Conservation (phyloP, 2,329 filamentous ascomycete species). For the Alternaria metachromatica region DNA sequence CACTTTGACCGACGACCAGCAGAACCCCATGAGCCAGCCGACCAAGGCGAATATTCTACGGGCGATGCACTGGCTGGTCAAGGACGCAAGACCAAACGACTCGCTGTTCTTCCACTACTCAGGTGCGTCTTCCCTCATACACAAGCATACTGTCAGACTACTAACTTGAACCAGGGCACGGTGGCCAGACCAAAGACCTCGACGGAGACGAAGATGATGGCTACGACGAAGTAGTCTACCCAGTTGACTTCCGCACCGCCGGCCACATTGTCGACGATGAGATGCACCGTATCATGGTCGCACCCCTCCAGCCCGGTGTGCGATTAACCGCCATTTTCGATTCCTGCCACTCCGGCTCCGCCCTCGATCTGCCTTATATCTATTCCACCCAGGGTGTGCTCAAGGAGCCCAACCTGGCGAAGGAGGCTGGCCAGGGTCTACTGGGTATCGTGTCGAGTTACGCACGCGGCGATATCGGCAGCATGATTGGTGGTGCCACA, state of each 20-base stretch:
- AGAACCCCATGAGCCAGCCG: conserved; percentile 96
- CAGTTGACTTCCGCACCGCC: conserved; percentile 79
- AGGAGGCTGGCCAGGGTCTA: conserved; percentile 77
- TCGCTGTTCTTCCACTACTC: conserved; percentile 98
- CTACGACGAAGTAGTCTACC: conserved; percentile 84
- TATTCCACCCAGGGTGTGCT: conserved; percentile 81
- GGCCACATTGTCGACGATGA: conserved; percentile 85
- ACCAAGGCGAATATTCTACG: conserved; percentile 94
- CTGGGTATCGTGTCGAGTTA: conserved; percentile 78
- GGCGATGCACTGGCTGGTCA: conserved; percentile 98
- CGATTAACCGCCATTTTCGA: conserved; percentile 83
- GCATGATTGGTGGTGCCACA: conserved; percentile 81
- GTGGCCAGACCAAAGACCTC: conserved; percentile 79
- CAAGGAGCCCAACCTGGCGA: conserved; percentile 82
- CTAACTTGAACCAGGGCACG: conserved; percentile 65
- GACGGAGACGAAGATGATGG: conserved; percentile 84
- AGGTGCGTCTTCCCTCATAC: conserved; percentile 61
- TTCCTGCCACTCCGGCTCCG: conserved; percentile 80
- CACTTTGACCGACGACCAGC: conserved; percentile 92
- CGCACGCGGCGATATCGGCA: conserved; percentile 80
- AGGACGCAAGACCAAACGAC: conserved; percentile 89
- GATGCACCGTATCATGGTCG: conserved; percentile 82
- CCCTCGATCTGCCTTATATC: conserved; percentile 78
- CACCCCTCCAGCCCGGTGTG: conserved; percentile 79
- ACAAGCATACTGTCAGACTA: neutral